Evolutionary conservation across 768 basidiomycete species (phyloP).

Genomic region (Crassisporium funariophilum): DNA sequence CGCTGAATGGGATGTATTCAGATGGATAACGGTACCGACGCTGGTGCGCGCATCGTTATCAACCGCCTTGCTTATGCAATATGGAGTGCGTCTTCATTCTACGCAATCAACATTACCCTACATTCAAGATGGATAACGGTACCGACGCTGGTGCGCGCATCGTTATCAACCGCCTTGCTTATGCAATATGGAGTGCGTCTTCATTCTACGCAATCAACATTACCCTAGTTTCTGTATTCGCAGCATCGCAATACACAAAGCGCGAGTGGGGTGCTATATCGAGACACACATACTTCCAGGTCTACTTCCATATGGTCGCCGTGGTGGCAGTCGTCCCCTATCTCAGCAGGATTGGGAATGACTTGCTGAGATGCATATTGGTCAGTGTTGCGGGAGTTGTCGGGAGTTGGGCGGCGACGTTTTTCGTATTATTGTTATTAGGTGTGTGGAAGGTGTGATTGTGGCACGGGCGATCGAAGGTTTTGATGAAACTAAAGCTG

Average conservation of each 20-base stretch:
- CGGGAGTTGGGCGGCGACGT: slow-evolving; percentile 11
- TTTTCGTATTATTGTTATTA: too few relatives aligned
- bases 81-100: slow-evolving; percentile 19
- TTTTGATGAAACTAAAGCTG: too few relatives aligned
- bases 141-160: too few relatives aligned
- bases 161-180: slow-evolving; percentile 20
- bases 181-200: slow-evolving; percentile 19
- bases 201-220: slow-evolving; percentile 15
- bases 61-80: slow-evolving; percentile 19
- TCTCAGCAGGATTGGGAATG: not conserved
- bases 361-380: not conserved
- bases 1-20: too few relatives aligned
- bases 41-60: too few relatives aligned
- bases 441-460: too few relatives aligned
- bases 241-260: slow-evolving; percentile 11
- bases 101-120: slow-evolving; percentile 9
- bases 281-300: slow-evolving; percentile 19
- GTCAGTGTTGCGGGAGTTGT: slow-evolving; percentile 2
- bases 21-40: too few relatives aligned
- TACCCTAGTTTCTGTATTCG: slow-evolving; percentile 18
- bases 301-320: slow-evolving; percentile 23
- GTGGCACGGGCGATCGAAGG: too few relatives aligned
- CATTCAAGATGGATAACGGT: slow-evolving; percentile 15
- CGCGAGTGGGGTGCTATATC: slow-evolving; percentile 19
- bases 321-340: slow-evolving; percentile 13